Evolutionary conservation across 805 yeast genomes (phyloP).

Genomic region (Lipomyces spencermartinsiae): DNA sequence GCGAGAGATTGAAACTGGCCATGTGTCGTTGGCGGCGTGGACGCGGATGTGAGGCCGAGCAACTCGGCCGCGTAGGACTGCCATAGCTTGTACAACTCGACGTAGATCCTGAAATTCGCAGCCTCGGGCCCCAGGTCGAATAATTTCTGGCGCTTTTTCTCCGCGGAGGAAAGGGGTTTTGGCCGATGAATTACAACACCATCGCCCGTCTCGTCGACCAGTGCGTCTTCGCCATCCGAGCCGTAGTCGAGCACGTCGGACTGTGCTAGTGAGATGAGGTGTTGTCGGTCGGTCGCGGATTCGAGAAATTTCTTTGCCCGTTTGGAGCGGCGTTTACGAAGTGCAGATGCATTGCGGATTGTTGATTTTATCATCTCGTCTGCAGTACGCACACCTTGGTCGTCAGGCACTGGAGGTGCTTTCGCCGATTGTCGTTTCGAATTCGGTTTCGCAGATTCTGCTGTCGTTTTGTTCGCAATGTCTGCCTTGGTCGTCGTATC

Average conservation of each 20-base stretch:
- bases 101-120: constrained; percentile 13
- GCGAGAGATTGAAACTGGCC: constrained; percentile 22
- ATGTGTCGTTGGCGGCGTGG: constrained; percentile 1
- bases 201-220: not conserved
- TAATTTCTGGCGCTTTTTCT: constrained; percentile 22
- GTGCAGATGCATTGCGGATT: not conserved
- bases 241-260: not conserved
- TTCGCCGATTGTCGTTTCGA: not conserved
- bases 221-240: not conserved
- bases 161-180: constrained; percentile 31
- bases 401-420: not conserved
- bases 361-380: not conserved
- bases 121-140: constrained; percentile 20
- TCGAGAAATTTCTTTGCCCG: constrained; percentile 6
- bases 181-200: constrained; percentile 17
- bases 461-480: not conserved
- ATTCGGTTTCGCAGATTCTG: not conserved
- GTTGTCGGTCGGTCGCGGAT: not conserved
- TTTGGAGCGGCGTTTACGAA: not conserved
- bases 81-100: constrained; percentile 28
- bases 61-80: constrained; percentile 30
- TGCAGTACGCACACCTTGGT: not conserved
- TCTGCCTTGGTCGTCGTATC: not conserved
- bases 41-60: constrained; percentile 3
- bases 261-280: constrained; percentile 6